Base-by-base conservation (phyloP, 23 red algal species). In the Gracilaria vermiculophylla region DNA sequence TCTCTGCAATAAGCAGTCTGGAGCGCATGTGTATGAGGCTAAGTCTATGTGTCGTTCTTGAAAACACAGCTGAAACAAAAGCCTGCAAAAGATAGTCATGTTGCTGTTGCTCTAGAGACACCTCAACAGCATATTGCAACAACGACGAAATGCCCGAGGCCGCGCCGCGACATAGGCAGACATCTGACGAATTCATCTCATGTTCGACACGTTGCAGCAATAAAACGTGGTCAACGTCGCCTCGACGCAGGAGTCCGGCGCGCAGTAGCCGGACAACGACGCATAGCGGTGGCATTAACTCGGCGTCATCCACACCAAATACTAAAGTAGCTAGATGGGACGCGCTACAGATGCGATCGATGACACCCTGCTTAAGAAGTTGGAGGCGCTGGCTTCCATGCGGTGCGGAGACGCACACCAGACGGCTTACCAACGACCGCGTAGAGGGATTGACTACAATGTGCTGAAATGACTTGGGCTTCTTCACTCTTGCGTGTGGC, bases 231-330 rank as follows among this genome's bases (percentile, higher is more conserved):
- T 48, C 17, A 32, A 78, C 31, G 54, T 78, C 9, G 9, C 19
- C 40, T 12, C 24, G 31, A 20, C 51, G 52, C 45, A 78, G 14
- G 2, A 29, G 17, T 48, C 28, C 48, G 23, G 45, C 12, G 31
- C 41, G 39, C 1, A 78, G 31, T 3, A 78, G 73, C 7, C 1
- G 17, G 28, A 78, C 73, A 5, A 56, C 16, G 28, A 78, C 44
- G 44, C 73, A 78, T 5, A 78, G 42, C 13, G 73, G 45, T 3
- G 73, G 73, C 73, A 52, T 56, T 4, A 78, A 78, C 32, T 78
- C 73, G 2, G 52, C 73, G 23, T 78, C 73, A 27, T 78, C 73
- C 19, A 54, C 2, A 11, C 16, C 45, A 32, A 78, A 78, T 16
- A 78, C 21, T 5, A 78, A 45, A 25, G 39, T 15, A 6, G 73